Percentiles rank a stretch among this genome's conserved stretches.
These are phyloP conservation scores for Sporothrix euskadiensis DNA, from an alignment of 2,329 filamentous ascomycete genomes.

Conservation along the genomic window DNA sequence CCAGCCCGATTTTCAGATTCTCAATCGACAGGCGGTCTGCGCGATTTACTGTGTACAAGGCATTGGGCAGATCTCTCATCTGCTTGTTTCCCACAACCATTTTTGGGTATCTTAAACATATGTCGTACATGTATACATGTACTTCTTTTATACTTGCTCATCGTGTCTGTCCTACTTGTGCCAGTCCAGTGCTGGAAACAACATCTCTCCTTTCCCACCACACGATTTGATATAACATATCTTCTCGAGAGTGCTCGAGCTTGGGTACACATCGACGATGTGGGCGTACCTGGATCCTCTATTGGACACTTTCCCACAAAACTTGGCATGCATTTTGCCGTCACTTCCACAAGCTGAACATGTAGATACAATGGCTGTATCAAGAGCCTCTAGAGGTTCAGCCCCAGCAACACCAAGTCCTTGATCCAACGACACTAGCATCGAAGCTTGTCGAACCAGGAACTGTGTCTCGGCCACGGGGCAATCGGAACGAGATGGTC, in stretches of 20 bases:
- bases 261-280: not conserved
- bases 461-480: conserved; percentile 19
- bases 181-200: not conserved
- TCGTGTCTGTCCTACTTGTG: not conserved
- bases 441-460: conserved; percentile 16
- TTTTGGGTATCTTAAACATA: not conserved
- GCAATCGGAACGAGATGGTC: not conserved
- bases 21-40: not conserved
- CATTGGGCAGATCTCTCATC: not conserved
- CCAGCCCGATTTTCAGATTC: not conserved
- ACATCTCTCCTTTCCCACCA: not conserved
- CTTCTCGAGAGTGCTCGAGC: not conserved
- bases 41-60: conserved; percentile 3
- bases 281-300: not conserved
- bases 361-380: too few species aligned
- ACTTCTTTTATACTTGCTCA: not conserved
- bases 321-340: not conserved
- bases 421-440: conserved; percentile 6
- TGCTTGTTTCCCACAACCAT: not conserved
- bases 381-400: not conserved
- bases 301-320: conserved; percentile 1
- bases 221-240: not conserved
- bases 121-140: not conserved
- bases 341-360: too few species aligned
- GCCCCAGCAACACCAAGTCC: not conserved